Evolutionary conservation across 2,329 filamentous ascomycete species (phyloP), one percentile per base, ranked within the genome.

Genomic region (Calonectria pseudoturangicola): DNA sequence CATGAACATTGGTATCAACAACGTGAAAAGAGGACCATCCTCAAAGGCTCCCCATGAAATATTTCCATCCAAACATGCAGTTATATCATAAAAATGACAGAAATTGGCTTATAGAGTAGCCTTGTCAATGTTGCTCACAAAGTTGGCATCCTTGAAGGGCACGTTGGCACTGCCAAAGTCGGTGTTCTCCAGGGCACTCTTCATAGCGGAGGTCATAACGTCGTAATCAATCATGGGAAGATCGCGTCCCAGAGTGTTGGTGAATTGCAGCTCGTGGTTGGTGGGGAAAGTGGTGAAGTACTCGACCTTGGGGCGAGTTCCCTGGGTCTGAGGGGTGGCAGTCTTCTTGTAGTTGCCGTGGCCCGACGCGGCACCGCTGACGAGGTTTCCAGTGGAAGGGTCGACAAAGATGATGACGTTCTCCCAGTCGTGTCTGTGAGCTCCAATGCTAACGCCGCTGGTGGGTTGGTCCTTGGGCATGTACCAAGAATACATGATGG

Each of bases 401-500:
- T 83, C 73, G 45, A 84, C 66, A 70, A 81, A 85, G 16, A 86
- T 76, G 3, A 86, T 79, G 18, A 77, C 73, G 63, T 77, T 81
- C 74, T 86, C 84, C 84, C 84, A 86, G 74, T 86, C 85, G 71
- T 86, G 83, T 4, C 85, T 83, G 70, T 86, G 84, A 39, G 81
- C 80, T 5, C 85, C 79, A 2, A 70, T 65, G 8, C 72, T 62
- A 51, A 80, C 72, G 0, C 82, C 83, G 16, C 71, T 66, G n/a
- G 70, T 81, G 13, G 86, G 84, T 73, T 83, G 79, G 71, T 88
- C 86, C 80, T 88, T 88, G 64, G 86, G 86, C 76, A 86, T 82
- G 76, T 87, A 88, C 86, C 85, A 86, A 6, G 83, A 79, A 75
- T 86, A 86, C 84, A 87, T 85, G 74, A 86, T 82, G 64, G 79